phyloP scores from a whole-genome alignment of 208 protist genomes.

The Leishmania gerbilli region DNA sequence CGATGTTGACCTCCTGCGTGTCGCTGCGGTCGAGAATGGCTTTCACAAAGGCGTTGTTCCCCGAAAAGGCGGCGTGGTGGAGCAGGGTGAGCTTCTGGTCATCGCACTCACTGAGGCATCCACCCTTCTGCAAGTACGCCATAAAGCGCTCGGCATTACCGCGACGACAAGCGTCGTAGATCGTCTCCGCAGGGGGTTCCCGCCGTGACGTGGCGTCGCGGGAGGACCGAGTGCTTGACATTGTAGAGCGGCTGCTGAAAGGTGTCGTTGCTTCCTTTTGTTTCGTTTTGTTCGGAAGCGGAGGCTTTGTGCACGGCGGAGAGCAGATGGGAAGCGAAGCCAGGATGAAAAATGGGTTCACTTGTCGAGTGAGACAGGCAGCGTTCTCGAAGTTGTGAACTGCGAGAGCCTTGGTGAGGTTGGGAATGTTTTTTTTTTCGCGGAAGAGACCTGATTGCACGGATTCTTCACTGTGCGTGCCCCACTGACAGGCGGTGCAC shows the following conservation, averaged over 20 bases:
- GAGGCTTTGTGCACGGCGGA: too few species aligned
- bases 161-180: constrained; percentile 78
- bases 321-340: neutral
- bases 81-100: constrained; percentile 82
- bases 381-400: neutral
- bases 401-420: neutral
- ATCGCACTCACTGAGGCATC: constrained; percentile 79
- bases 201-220: neutral
- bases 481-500: neutral
- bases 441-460: neutral
- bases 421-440: neutral
- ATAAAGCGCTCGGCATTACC: constrained; percentile 49
- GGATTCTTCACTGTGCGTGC: neutral
- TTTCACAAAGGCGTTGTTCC: constrained; percentile 43
- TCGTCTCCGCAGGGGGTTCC: constrained; percentile 36
- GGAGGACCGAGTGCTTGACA: neutral
- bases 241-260: neutral
- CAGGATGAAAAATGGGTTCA: neutral
- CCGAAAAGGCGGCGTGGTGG: constrained; percentile 79
- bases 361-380: neutral
- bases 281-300: neutral
- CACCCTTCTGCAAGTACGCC: constrained; percentile 66
- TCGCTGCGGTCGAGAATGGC: constrained; percentile 37
- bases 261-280: neutral
- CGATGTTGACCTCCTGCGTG: constrained; percentile 53